Base-by-base conservation (phyloP, 2,329 filamentous ascomycete genomes). In the Endothia cerciana region DNA sequence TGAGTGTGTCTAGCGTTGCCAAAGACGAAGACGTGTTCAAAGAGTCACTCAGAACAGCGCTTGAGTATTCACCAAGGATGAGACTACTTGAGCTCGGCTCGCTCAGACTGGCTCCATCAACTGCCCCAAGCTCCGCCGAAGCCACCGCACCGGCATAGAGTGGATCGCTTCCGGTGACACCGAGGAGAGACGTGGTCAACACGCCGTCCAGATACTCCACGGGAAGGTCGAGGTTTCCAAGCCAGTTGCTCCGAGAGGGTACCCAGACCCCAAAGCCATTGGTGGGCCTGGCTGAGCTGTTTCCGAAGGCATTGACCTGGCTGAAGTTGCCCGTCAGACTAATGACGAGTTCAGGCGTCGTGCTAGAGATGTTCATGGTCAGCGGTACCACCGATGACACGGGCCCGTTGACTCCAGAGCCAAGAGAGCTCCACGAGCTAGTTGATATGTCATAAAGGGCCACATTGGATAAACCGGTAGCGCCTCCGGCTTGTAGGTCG, bases 241-340 rank as follows among this genome's bases (percentile, higher is more conserved):
- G 82, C 95, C 95, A 99, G 74, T 95, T 95, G 65, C 83, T 85
- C 68, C 85, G 83, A 3, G 93, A 96, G 3, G 92, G 92, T 8
- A 98, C 90, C 95, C 95, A 99, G 45, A 98, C 83, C 17, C 93
- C 94, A 73, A 99, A 93, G 2, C 94, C 93, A 60, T 87, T 78
- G 0, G 89, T 91, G 10, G 84, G 73, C 36, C 89, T 83, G 11
- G 87, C 85, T 7, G 83, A 76, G 70, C 89, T 89, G 69, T 82
- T 82, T 43, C 81, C 87, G 71, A 93, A 94, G 0, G 84, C 85
- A 36, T 89, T 84, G 68, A 97, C 87, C 63, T 88, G 81, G 19
- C 86, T 84, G 76, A 99, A 99, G 67, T 87, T 83, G 6, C 95
- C 95, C 59, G 89, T 94, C 66, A 99, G 82, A 1, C 90, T 88